Percentiles rank a stretch among this genome's conserved stretches.
Conservation (phyloP, 2,329 filamentous ascomycete species). For the Aspergillus candidus region DNA sequence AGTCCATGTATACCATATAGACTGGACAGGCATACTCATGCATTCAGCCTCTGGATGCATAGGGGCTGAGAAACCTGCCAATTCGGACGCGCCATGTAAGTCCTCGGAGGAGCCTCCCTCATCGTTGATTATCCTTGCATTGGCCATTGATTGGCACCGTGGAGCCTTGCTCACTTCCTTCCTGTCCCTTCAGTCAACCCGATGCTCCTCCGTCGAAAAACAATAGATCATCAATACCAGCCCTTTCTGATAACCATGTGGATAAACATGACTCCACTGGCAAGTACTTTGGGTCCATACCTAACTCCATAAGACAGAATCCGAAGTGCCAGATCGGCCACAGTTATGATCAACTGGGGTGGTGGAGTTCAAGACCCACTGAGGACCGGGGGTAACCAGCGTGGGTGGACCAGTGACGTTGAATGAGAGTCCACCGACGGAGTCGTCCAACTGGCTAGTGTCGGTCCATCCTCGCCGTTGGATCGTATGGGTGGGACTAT, state of each 20-base stretch:
- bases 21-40: too few relatives aligned
- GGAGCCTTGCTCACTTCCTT: too few relatives aligned
- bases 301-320: too few relatives aligned
- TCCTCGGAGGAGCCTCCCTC: too few relatives aligned
- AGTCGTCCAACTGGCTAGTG: conserved; percentile 13
- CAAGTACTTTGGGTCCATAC: background rate
- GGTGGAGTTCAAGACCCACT: conserved; percentile 8
- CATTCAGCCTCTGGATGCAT: conserved; percentile 12
- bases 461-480: conserved; percentile 18
- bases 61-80: conserved; percentile 11
- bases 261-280: too few relatives aligned
- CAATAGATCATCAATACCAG: too few relatives aligned
- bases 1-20: too few relatives aligned
- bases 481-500: conserved; percentile 15
- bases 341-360: conserved; percentile 16
- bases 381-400: conserved; percentile 8
- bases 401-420: conserved; percentile 15
- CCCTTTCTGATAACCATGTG: too few relatives aligned
- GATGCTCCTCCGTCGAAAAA: too few relatives aligned
- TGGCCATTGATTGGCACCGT: too few relatives aligned
- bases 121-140: too few relatives aligned
- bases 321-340: conserved; percentile 16
- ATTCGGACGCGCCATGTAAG: conserved; percentile 4
- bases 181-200: too few relatives aligned
- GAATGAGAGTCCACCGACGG: conserved; percentile 3